Evolutionary conservation across 352 stramenopile genomes (phyloP).

Genomic region (Phytophthora meadii): DNA sequence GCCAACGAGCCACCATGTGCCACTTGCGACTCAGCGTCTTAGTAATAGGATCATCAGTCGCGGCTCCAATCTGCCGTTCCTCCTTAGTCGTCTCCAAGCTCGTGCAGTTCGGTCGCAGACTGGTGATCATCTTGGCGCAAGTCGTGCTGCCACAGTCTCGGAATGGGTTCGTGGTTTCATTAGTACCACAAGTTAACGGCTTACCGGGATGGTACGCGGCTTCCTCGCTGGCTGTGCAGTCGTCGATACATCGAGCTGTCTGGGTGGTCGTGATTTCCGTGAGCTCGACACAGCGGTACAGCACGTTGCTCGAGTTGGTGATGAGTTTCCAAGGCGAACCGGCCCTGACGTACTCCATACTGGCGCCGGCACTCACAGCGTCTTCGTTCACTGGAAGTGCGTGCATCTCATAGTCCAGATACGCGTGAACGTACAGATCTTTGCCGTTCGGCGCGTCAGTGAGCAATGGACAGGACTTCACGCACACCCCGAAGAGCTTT

Average conservation of each 20-base stretch:
- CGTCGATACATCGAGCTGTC: conserved; percentile 65
- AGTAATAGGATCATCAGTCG: conserved; percentile 57
- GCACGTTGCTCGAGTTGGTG: conserved; percentile 68
- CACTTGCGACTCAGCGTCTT: conserved; percentile 70
- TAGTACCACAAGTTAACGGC: conserved; percentile 45
- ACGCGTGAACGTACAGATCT: conserved; percentile 66
- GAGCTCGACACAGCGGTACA: conserved; percentile 78
- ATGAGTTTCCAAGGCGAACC: conserved; percentile 69
- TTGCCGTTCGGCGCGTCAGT: conserved; percentile 35
- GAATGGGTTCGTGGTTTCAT: conserved; percentile 57
- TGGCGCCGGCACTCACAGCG: conserved; percentile 22
- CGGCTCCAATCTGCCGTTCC: conserved; percentile 51
- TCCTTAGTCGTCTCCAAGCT: conserved; percentile 55
- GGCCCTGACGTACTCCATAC: conserved; percentile 57
- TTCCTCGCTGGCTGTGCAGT: conserved; percentile 57
- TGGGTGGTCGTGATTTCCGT: conserved; percentile 53
- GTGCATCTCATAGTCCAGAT: conserved; percentile 55
- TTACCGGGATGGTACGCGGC: conserved; percentile 37
- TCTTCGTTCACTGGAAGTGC: conserved; percentile 47
- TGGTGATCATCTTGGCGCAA: conserved; percentile 56
- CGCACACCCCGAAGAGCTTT: conserved; percentile 62
- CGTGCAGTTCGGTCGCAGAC: conserved; percentile 52
- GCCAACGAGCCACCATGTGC: conserved; percentile 76
- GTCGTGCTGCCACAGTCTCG: conserved; percentile 54
- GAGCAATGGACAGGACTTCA: conserved; percentile 55